Evolutionary conservation across 2,329 filamentous ascomycete genomes (phyloP), one percentile per base, ranked within the genome.

Genomic region (Sarocladiaceae sp.): DNA sequence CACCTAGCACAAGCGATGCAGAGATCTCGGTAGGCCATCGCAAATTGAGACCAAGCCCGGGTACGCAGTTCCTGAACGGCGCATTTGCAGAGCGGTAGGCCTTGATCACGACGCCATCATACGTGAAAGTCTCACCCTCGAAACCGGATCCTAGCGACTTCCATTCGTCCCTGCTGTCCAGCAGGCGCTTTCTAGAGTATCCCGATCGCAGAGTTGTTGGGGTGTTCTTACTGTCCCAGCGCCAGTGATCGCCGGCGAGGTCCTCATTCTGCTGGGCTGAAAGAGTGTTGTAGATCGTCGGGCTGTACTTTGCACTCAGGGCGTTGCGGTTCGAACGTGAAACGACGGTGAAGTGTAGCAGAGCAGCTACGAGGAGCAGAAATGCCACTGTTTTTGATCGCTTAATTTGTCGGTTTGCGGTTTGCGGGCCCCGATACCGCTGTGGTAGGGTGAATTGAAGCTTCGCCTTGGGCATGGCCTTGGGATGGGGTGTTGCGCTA

Each of bases 11-110:
- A 1, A 62, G 39, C 6, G 54, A 58, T 11, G 52, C 56, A 2
- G 56, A 51, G 6, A 62, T 60, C 47, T 63, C 61, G 6, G 58
- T 56, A 3, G 60, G 60, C 58, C 60, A 62, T 34, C 53, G 53
- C 10, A 50, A 34, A 7, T 40, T 45, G 1, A 40, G 13, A 2
- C 32, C 16, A 13, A 7, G 11, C 2, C 39, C 50, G 1, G 53
- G 51, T 10, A 63, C 43, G 43, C 61, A 63, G 47, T 63, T 62
- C 32, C 61, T 52, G 39, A 62, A 53, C 6, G 60, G 60, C 12
- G 52, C 56, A 18, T 48, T 50, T 2, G 29, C 27, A 16, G 52
- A 45, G 20, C 53, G 50, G 47, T 57, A 63, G 15, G 56, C 50
- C 43, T 63, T 63, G 40, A 63, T 54, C 33, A 61, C 58, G 3